Conservation (phyloP, 352 stramenopile species). For the Phytophthora multivora region DNA sequence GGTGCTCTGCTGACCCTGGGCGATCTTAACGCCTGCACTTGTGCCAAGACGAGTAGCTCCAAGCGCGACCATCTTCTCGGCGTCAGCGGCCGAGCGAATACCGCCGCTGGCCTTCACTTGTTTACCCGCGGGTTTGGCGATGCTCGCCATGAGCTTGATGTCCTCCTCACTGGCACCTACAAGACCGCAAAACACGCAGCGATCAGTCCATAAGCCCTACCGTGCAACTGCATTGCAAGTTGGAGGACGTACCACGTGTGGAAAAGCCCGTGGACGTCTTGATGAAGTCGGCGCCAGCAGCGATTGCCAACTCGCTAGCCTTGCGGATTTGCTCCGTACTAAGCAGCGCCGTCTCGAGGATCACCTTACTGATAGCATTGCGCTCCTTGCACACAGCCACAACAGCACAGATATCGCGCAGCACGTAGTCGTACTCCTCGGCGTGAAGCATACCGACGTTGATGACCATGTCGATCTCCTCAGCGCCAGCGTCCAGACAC, state of each 20-base stretch:
- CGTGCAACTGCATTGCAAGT: not conserved
- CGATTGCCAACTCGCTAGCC: slow-evolving; percentile 69
- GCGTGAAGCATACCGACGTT: slow-evolving; percentile 69
- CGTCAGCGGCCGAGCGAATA: slow-evolving; percentile 71
- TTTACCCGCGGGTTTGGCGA: slow-evolving; percentile 63
- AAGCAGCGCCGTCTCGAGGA: slow-evolving; percentile 84
- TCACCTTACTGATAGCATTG: slow-evolving; percentile 75
- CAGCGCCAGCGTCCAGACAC: slow-evolving; percentile 68
- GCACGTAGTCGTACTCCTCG: slow-evolving; percentile 74
- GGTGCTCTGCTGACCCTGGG: slow-evolving; percentile 41
- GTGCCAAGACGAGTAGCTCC: slow-evolving; percentile 76
- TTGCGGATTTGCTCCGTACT: slow-evolving; percentile 70
- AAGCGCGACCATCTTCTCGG: slow-evolving; percentile 69
- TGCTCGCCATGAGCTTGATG: slow-evolving; percentile 71
- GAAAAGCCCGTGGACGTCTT: slow-evolving; percentile 90
- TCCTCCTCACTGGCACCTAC: slow-evolving; percentile 77
- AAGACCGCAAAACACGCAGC: not conserved
- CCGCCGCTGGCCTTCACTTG: slow-evolving; percentile 86
- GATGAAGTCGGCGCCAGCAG: slow-evolving; percentile 83
- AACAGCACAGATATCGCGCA: slow-evolving; percentile 76
- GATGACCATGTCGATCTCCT: slow-evolving; percentile 91
- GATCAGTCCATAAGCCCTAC: not conserved
- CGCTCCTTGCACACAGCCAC: slow-evolving; percentile 70
- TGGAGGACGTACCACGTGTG: slow-evolving; percentile 50
- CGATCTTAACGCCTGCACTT: slow-evolving; percentile 71